Base-by-base conservation (phyloP, 2,329 filamentous ascomycete species). In the Scortechinia acanthostroma region DNA sequence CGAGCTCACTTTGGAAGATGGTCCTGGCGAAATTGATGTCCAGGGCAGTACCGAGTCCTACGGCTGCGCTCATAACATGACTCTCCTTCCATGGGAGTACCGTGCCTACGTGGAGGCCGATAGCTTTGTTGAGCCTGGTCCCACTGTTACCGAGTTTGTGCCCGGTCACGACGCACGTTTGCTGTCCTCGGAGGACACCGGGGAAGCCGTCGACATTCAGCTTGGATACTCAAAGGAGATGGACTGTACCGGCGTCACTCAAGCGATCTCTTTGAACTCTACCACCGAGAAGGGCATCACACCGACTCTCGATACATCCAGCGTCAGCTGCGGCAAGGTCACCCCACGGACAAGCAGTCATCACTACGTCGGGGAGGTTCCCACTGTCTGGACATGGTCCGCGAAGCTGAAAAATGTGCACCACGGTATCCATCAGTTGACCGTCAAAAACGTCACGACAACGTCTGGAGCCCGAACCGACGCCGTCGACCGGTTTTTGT, bases 201-300 rank as follows among this genome's bases (percentile, higher is more conserved):
- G 6, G 13, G 20, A 46, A 28, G n/a, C 57, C 4, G 51, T 80
- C 15, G 55, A 69, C 3, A 62, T 84, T 37, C 67, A 74, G 43
- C 47, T 85, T 3, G 70, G 76, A 23, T 85, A 82, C 56, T 82
- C 77, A 1, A 64, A 65, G 2, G 62, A 71, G 42, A 83, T 85
- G 80, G 65, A 78, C 51, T 85, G 81, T 56, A 62, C 71, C n/a
- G 64, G 62, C 0, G 61, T 83, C 14, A 70, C 65, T 0, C 55
- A 69, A 3, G 64, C 65, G 3, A 66, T 85, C 22, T 62, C 60
- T 0, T 59, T 81, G 45, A 64, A 66, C 25, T 83, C 80, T 2
- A 73, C 64, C 1, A 79, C 75, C 0, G 66, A 71, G 17, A 60
- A 60, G 40, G 69, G 68, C 3, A 58, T 61, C 15, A 55, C 54